A percentile compares a stretch with the other conserved stretches of the same genome.
phyloP scores from a whole-genome alignment of 2,329 filamentous ascomycete species.

The Claviceps pazoutovae region DNA sequence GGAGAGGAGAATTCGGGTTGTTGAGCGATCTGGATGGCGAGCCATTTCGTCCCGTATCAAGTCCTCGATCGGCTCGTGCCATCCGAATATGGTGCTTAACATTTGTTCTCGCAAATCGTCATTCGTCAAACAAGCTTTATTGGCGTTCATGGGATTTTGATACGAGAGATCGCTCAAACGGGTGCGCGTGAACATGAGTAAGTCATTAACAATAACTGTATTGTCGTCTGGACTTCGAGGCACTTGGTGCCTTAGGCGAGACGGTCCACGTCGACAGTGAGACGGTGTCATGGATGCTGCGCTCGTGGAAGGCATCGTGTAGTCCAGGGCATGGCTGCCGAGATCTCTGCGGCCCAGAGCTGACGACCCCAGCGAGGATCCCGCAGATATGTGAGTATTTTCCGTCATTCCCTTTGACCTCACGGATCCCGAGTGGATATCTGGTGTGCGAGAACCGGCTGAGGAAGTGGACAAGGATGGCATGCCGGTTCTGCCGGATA shows the following conservation, averaged over 20 bases:
- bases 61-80: conserved; percentile 71
- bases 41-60: conserved; percentile 75
- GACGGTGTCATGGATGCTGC: conserved; percentile 34
- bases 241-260: conserved; percentile 67
- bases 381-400: conserved; percentile 54
- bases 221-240: conserved; percentile 62
- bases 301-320: conserved; percentile 23
- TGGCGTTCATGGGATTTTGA: conserved; percentile 46
- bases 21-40: conserved; percentile 58
- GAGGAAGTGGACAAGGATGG: conserved; percentile 46
- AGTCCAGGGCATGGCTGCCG: conserved; percentile 42
- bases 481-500: conserved; percentile 46
- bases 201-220: conserved; percentile 54
- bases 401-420: conserved; percentile 43
- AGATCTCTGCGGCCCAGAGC: conserved; percentile 19
- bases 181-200: conserved; percentile 76
- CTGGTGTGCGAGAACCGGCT: conserved; percentile 36
- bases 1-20: conserved; percentile 66
- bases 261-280: conserved; percentile 37
- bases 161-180: conserved; percentile 75
- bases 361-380: conserved; percentile 31
- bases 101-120: conserved; percentile 81
- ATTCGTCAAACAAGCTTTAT: conserved; percentile 49
- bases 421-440: conserved; percentile 35
- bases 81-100: conserved; percentile 88